These are phyloP conservation scores for Gossypium trilobum DNA, from an alignment of 441 rosid genomes.

Conservation along the genomic window DNA sequence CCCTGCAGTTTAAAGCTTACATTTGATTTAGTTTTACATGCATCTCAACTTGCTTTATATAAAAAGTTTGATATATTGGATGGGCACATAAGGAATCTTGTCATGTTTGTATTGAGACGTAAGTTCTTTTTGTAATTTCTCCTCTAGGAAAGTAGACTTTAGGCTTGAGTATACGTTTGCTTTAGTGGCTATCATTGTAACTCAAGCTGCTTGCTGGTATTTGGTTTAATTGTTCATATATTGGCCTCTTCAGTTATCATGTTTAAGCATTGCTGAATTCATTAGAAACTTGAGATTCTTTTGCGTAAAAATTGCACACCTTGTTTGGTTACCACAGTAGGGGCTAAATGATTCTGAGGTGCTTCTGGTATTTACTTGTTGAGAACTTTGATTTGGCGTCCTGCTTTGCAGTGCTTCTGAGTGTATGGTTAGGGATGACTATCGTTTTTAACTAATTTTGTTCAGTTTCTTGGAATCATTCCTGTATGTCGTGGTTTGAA, in stretches of 20 bases:
- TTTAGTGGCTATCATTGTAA: constrained; percentile 1
- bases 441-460: background rate
- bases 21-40: background rate
- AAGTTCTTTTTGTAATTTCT: background rate
- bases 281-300: background rate
- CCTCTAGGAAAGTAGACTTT: background rate
- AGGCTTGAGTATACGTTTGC: background rate
- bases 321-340: background rate
- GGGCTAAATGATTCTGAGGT: background rate
- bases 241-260: background rate
- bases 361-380: background rate
- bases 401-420: background rate
- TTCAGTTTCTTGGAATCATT: background rate
- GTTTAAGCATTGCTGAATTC: background rate
- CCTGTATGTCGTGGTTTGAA: background rate
- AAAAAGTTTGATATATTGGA: background rate
- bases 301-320: background rate
- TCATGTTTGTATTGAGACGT: background rate
- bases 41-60: background rate
- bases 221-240: background rate
- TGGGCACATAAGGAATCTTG: background rate
- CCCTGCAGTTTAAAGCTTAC: background rate
- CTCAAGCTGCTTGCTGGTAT: background rate
- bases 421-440: background rate
- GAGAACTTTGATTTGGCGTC: background rate